phyloP scores from a whole-genome alignment of 177 flowering plant species.

The Vitis hybrid region DNA sequence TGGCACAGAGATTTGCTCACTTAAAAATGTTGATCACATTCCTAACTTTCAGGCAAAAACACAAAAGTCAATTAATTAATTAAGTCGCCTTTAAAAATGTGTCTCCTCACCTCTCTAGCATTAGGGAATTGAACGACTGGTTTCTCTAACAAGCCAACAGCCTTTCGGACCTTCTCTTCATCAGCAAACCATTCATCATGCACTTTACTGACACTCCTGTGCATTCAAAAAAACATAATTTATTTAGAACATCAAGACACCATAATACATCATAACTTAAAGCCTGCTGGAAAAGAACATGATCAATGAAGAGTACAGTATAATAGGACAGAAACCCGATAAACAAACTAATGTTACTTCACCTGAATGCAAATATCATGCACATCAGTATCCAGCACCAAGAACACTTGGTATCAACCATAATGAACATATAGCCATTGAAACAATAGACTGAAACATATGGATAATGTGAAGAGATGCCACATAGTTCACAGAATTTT shows the following conservation, averaged over 20 bases:
- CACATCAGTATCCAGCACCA: not conserved
- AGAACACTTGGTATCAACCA: not conserved
- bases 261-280: not conserved
- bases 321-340: not conserved
- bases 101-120: constrained; percentile 48
- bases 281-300: not conserved
- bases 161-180: constrained; percentile 65
- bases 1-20: not conserved
- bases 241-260: constrained; percentile 14
- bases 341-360: not conserved
- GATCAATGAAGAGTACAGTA: not conserved
- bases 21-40: not conserved
- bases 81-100: not conserved
- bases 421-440: not conserved
- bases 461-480: not conserved
- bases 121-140: constrained; percentile 41
- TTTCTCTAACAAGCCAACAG: constrained; percentile 69
- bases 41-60: not conserved
- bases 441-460: not conserved
- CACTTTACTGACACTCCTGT: constrained; percentile 78
- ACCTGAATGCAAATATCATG: not conserved
- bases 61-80: not conserved
- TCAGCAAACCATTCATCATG: constrained; percentile 77
- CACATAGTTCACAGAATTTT: not conserved
- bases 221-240: constrained; percentile 8